Evolutionary conservation across 2,329 filamentous ascomycete species (phyloP).

Genomic region (Ophiostoma populinum): DNA sequence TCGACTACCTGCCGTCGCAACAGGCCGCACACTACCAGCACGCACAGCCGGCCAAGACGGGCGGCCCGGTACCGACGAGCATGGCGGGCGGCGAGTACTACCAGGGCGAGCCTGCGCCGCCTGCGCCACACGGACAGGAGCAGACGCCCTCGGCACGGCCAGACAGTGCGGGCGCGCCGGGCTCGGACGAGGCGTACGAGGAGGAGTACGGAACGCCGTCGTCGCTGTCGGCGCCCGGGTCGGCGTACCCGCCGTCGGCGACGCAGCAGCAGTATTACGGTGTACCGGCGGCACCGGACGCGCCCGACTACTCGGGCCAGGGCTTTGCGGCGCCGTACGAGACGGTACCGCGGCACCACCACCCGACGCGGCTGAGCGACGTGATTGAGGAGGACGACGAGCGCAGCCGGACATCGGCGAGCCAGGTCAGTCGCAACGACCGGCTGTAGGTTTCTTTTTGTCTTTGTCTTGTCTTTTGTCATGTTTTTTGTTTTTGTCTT

Average conservation of each 20-base stretch:
- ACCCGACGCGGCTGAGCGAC: conserved; percentile 76
- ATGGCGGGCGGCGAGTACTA: conserved; percentile 1
- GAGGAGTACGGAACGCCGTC: conserved; percentile 37
- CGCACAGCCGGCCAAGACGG: neutral
- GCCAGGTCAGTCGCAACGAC: conserved; percentile 34
- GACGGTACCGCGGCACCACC: conserved; percentile 54
- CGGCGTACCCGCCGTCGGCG: conserved; percentile 19
- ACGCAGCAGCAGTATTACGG: conserved; percentile 31
- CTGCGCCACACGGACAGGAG: neutral
- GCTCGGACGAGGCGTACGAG: conserved; percentile 7
- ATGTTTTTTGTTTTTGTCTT: neutral
- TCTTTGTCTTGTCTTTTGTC: neutral
- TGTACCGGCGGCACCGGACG: conserved; percentile 10
- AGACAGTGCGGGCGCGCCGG: neutral
- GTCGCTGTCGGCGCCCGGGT: conserved; percentile 18
- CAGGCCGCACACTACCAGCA: conserved; percentile 3
- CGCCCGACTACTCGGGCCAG: conserved; percentile 47
- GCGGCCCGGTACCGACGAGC: neutral
- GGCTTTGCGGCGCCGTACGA: conserved; percentile 62
- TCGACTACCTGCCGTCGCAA: conserved; percentile 9
- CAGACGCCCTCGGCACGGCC: neutral
- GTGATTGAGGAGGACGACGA: conserved; percentile 79
- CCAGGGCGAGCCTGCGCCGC: too few relatives aligned
- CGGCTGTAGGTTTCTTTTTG: neutral
- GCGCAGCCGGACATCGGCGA: conserved; percentile 55